phyloP scores from a whole-genome alignment of 306 rosid genomes.

The Corylus heterophylla region DNA sequence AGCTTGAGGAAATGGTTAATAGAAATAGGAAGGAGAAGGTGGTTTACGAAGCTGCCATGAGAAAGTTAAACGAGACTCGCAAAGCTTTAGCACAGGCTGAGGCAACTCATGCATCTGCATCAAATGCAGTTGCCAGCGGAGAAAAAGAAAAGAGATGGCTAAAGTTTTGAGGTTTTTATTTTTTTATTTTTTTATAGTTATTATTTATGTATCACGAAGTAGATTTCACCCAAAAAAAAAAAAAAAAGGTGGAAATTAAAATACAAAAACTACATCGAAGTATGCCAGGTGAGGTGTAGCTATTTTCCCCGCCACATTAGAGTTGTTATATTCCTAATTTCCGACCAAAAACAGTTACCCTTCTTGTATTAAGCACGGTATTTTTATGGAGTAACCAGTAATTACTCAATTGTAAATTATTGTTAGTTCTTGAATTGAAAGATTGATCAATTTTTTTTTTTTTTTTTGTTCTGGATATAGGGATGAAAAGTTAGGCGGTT shows the following conservation, averaged over 20 bases:
- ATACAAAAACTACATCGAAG: no score
- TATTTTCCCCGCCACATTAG: neutral
- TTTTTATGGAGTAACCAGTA: neutral
- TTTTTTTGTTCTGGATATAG: no score
- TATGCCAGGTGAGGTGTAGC: no score
- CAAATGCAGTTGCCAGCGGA: conserved; percentile 71
- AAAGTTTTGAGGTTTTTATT: conserved; percentile 57
- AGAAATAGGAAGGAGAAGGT: conserved; percentile 76
- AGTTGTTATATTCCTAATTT: neutral
- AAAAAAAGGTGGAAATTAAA: no score
- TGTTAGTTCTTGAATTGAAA: neutral
- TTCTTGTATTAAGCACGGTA: no score
- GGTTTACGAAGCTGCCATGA: conserved; percentile 83
- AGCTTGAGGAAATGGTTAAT: conserved; percentile 86
- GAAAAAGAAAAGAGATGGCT: conserved; percentile 97
- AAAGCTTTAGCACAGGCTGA: conserved; percentile 72
- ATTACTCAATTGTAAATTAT: neutral
- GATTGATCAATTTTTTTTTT: neutral
- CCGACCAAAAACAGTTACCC: neutral
- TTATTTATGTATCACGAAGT: neutral
- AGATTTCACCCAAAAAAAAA: neutral
- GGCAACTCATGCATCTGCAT: conserved; percentile 81
- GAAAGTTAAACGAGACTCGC: conserved; percentile 70
- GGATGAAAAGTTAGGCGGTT: no score
- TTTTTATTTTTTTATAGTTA: neutral